Evolutionary conservation across 345 rosid genomes (phyloP).

Genomic region (Gossypium longicalyx): DNA sequence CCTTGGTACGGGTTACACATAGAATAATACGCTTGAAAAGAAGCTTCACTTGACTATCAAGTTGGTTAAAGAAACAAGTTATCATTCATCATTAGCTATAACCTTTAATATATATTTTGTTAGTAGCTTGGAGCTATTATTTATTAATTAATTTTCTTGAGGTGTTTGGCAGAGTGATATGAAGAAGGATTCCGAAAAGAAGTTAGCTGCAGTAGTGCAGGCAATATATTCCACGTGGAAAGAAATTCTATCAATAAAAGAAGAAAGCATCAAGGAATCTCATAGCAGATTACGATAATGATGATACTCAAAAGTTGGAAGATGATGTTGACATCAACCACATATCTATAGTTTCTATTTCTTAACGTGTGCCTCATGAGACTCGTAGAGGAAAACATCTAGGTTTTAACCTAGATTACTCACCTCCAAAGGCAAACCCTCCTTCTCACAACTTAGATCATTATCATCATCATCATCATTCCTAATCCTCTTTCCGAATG

Average conservation of each 20-base stretch:
- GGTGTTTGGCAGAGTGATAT: constrained; percentile 15
- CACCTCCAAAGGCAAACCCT: constrained; percentile 68
- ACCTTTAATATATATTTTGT: not conserved
- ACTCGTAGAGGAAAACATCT: constrained; percentile 47
- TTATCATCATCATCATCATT: too few relatives aligned
- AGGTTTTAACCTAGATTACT: constrained; percentile 61
- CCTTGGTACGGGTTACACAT: constrained; percentile 24
- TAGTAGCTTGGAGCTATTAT: not conserved
- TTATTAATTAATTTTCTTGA: not conserved
- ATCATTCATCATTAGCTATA: not conserved
- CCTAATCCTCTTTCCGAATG: too few relatives aligned
- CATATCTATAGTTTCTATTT: constrained; percentile 32
- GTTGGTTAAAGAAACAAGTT: constrained; percentile 6
- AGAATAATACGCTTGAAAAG: constrained; percentile 21
- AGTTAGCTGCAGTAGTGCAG: constrained; percentile 10
- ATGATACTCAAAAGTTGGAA: too few relatives aligned
- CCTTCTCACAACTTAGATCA: constrained; percentile 56
- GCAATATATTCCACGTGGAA: not conserved
- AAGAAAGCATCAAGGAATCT: not conserved
- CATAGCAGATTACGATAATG: not conserved
- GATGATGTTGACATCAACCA: not conserved
- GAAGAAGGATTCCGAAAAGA: constrained; percentile 8
- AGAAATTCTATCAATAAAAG: too few relatives aligned
- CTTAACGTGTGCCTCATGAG: constrained; percentile 53
- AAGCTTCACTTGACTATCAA: constrained; percentile 26